Evolutionary conservation across 129 eudicot genomes (phyloP).

Genomic region (Glebionis coronaria): DNA sequence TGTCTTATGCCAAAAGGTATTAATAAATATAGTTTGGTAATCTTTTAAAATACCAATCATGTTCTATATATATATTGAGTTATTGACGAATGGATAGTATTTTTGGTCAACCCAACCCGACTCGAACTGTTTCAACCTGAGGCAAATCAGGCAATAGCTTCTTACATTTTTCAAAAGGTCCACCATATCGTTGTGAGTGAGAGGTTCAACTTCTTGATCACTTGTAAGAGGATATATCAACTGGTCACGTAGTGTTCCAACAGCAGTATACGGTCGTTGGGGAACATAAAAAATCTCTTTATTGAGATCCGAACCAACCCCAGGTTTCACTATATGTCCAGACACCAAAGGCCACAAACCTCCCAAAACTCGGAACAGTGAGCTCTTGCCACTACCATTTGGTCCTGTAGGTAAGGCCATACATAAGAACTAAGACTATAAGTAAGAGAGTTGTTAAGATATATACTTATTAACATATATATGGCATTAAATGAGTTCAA

Average conservation of each 20-base stretch:
- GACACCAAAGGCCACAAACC: constrained; percentile 98
- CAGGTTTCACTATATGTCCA: constrained; percentile 98
- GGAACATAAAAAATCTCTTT: constrained; percentile 99
- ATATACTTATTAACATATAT: neutral
- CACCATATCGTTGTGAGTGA: constrained; percentile 67
- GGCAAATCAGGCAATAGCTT: constrained; percentile 1
- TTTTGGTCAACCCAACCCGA: neutral
- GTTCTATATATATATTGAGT: too few species aligned
- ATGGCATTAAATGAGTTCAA: neutral
- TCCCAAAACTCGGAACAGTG: constrained; percentile 97
- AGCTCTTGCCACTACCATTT: constrained; percentile 99
- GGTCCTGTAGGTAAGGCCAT: constrained; percentile 59
- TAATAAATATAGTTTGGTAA: too few species aligned
- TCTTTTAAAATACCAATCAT: too few species aligned
- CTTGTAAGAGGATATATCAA: constrained; percentile 89
- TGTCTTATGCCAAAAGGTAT: too few species aligned
- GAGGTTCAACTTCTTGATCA: constrained; percentile 82
- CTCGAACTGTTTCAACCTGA: neutral
- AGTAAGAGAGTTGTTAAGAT: neutral
- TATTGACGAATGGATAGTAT: too few species aligned
- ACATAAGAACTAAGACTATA: constrained; percentile 2
- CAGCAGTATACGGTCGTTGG: constrained; percentile 97
- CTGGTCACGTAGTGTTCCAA: constrained; percentile 98
- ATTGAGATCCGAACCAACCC: constrained; percentile 96
- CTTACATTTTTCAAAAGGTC: constrained; percentile 87